Evolutionary conservation across 768 basidiomycete genomes (phyloP).

Genomic region (Tricholoma flavovirens): DNA sequence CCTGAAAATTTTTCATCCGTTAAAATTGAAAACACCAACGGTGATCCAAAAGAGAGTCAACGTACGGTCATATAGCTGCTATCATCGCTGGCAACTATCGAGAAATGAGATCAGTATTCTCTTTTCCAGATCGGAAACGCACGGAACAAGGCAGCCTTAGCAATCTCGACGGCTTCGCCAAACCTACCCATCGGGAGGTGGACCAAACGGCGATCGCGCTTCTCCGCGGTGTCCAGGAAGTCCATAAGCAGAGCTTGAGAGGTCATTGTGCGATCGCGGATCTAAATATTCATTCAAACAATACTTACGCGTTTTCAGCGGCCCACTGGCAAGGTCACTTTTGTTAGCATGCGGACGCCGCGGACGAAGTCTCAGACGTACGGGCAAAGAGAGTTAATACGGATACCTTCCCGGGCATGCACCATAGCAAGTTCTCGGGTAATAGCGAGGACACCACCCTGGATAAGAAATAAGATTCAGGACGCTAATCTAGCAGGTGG

Average conservation of each 20-base stretch:
- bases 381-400: constrained; percentile 95
- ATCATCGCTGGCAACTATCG: constrained; percentile 83
- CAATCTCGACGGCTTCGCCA: constrained; percentile 94
- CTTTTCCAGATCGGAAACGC: constrained; percentile 21
- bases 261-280: constrained; percentile 10
- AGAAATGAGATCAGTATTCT: constrained; percentile 4
- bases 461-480: constrained; percentile 7
- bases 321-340: constrained; percentile 53
- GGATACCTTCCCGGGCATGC: constrained; percentile 95
- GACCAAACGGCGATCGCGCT: constrained; percentile 83
- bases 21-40: not conserved
- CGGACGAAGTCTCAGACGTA: constrained; percentile 34
- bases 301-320: constrained; percentile 84
- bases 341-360: constrained; percentile 5
- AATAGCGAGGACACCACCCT: constrained; percentile 98
- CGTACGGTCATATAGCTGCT: constrained; percentile 93
- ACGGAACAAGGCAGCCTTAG: constrained; percentile 91
- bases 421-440: constrained; percentile 97
- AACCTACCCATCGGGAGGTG: constrained; percentile 97
- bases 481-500: not conserved
- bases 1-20: constrained; percentile 34
- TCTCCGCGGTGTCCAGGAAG: constrained; percentile 95
- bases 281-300: not conserved
- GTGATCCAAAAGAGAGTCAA: constrained; percentile 6
- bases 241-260: constrained; percentile 89